Evolutionary conservation across 2,329 filamentous ascomycete genomes (phyloP), one percentile per base, ranked within the genome.

Genomic region (Colletotrichum brevisporum): DNA sequence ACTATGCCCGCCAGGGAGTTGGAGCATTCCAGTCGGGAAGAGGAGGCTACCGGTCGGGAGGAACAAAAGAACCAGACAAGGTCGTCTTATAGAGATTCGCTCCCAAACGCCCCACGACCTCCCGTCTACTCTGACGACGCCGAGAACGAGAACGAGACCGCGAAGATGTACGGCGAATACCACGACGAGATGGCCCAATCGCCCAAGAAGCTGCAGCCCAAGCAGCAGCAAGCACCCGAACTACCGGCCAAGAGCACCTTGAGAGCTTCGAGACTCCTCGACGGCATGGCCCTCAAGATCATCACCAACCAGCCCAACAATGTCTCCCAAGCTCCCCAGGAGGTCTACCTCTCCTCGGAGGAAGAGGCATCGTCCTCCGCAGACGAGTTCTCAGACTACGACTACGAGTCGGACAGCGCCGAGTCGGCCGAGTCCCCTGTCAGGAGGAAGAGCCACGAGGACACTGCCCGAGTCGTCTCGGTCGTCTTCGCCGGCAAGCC

Each of bases 331-430:
- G 79, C 82, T 24, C 86, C 88, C 6, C 88, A 90, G 76, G 86
- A 89, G 65, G 75, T 88, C 67, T 91, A 91, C 76, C 85, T 91
- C 27, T 91, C 89, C 2, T 90, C 88, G 0, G 89, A 91, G 72
- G 89, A 91, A 75, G 89, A 91, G 71, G 88, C 85, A 36, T 91
- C 89, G 1, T 89, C 89, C 1, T 88, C 86, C 18, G 86, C 87
- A 53, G 89, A 89, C 77, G 85, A 89, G 77, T 86, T 86, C 71
- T 90, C 87, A 63, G 86, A 89, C 74, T 84, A 84, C 74, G 85
- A 86, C 58, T 81, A 81, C 69, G 82, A 81, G 67, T 77, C 76
- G 52, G 76, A 79, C 62, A 82, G 77, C 68, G 82, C 82, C 58
- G 71, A 71, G 50, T 71, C 71, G 31, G 68, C 72, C 9, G 61